Conservation (phyloP, 768 basidiomycete species). For the Lactarius sanguifluus region DNA sequence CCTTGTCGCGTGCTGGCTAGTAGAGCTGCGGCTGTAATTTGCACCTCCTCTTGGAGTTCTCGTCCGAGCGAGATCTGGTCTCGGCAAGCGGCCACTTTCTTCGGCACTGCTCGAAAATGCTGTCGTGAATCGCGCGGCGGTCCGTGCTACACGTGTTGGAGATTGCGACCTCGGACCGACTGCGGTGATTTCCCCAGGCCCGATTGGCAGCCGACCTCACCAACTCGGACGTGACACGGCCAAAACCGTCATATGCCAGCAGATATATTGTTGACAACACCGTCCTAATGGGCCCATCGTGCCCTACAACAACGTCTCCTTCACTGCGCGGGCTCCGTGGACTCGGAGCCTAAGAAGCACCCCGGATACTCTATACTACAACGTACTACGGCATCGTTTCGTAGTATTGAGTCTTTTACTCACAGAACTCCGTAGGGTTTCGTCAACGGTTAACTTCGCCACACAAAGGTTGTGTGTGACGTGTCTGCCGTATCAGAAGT, state of each 20-base stretch:
- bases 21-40: background rate
- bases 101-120: background rate
- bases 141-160: background rate
- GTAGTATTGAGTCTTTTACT: background rate
- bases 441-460: background rate
- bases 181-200: slow-evolving; percentile 1
- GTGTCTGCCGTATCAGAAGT: background rate
- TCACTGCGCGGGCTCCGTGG: slow-evolving; percentile 2
- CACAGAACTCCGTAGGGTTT: background rate
- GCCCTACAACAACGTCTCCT: background rate
- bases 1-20: background rate
- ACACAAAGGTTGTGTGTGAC: background rate
- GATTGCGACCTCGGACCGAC: slow-evolving; percentile 11
- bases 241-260: background rate
- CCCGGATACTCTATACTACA: background rate
- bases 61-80: background rate
- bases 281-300: background rate
- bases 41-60: background rate
- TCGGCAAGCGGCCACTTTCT: background rate
- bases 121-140: background rate
- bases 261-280: background rate
- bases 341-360: background rate
- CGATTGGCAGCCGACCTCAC: background rate
- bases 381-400: background rate
- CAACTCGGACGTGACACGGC: background rate